These are phyloP conservation scores for Periconia sp. DNA, from an alignment of 2,329 filamentous ascomycete genomes.

Conservation along the genomic window DNA sequence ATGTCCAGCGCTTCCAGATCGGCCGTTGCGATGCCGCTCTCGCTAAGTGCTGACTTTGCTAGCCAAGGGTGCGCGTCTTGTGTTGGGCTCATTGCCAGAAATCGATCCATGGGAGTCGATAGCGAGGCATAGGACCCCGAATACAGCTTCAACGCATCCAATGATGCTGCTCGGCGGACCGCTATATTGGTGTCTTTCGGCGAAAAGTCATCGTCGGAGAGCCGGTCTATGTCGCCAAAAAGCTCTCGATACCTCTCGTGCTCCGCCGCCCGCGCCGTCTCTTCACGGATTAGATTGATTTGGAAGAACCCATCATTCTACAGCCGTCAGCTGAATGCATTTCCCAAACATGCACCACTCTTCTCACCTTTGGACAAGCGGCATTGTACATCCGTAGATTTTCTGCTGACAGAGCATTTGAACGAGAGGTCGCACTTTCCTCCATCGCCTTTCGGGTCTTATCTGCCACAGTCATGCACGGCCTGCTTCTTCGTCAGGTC, in stretches of 20 bases:
- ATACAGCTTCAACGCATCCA: conserved; percentile 41
- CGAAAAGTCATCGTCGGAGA: conserved; percentile 29
- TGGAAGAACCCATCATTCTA: conserved; percentile 17
- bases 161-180: conserved; percentile 28
- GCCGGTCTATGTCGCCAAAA: conserved; percentile 25
- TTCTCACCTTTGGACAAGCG: conserved; percentile 29
- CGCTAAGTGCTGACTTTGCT: conserved; percentile 13
- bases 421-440: no score
- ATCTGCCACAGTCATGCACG: no score
- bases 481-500: no score
- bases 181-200: conserved; percentile 23
- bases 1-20: conserved; percentile 33
- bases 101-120: conserved; percentile 32
- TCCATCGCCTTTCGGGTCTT: no score
- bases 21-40: conserved; percentile 9
- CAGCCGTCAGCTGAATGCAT: not conserved
- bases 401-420: conserved; percentile 30
- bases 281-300: conserved; percentile 17
- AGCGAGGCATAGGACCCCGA: conserved; percentile 39
- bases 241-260: conserved; percentile 22
- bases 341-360: not conserved
- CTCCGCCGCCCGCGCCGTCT: conserved; percentile 22
- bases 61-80: conserved; percentile 22
- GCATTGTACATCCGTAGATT: conserved; percentile 39
- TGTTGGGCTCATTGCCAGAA: conserved; percentile 25